Percentiles rank a stretch among this genome's conserved stretches.
Evolutionary conservation across 176 grass and related monocot species (phyloP).

Genomic region (Poa annua): DNA sequence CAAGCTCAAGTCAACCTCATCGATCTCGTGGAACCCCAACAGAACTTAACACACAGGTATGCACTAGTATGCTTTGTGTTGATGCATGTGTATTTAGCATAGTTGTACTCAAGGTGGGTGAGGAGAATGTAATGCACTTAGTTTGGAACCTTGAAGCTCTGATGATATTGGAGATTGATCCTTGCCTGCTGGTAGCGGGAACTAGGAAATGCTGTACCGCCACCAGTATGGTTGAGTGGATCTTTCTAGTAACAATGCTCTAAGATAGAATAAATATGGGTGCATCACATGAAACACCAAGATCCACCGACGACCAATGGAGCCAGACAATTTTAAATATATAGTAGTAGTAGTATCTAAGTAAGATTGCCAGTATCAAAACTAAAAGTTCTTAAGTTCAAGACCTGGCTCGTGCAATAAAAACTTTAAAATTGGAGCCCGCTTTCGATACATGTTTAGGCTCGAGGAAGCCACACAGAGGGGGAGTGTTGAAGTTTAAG

Average conservation of each 20-base stretch:
- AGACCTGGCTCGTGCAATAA: background rate
- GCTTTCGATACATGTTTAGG: background rate
- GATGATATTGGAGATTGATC: constrained; percentile 17
- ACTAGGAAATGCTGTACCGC: background rate
- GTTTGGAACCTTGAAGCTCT: background rate
- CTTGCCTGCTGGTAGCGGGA: constrained; percentile 6
- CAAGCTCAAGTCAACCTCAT: constrained; percentile 51
- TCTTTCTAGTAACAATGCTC: constrained; percentile 1
- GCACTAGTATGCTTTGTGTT: constrained; percentile 35
- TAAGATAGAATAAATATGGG: background rate
- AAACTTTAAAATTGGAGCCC: background rate
- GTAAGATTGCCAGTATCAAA: constrained; percentile 12
- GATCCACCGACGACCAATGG: background rate
- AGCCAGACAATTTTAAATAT: constrained; percentile 5
- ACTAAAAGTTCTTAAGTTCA: background rate
- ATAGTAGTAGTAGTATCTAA: background rate
- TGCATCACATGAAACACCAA: constrained; percentile 20
- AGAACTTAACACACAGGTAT: constrained; percentile 71
- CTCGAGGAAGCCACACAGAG: background rate
- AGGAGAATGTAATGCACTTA: background rate
- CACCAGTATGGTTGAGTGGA: background rate
- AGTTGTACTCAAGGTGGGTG: background rate
- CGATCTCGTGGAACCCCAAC: constrained; percentile 46
- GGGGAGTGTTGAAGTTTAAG: background rate
- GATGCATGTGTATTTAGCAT: background rate